Evolutionary conservation across 1,139 yeast genomes (phyloP).

Genomic region (Debaryomyces singareniensis): DNA sequence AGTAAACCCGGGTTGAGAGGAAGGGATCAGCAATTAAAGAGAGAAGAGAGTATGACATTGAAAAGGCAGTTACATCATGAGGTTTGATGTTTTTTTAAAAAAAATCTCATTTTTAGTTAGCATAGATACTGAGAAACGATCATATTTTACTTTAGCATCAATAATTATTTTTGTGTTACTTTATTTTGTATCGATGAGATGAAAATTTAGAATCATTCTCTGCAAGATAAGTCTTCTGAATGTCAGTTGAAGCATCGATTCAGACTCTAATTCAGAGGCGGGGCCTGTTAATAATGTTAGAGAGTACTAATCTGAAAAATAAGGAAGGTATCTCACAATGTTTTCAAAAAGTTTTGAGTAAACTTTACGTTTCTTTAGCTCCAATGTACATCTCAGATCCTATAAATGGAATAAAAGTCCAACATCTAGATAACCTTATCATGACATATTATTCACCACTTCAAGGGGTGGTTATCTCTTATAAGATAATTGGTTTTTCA

Average conservation of each 20-base stretch:
- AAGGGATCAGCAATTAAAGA: constrained; percentile 41
- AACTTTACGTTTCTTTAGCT: constrained; percentile 78
- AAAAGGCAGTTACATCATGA: constrained; percentile 25
- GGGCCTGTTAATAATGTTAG: constrained; percentile 9
- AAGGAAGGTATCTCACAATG: constrained; percentile 50
- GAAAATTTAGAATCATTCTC: no score
- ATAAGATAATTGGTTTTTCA: constrained; percentile 49
- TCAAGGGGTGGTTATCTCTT: constrained; percentile 79
- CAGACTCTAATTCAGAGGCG: constrained; percentile 8
- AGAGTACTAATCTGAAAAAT: constrained; percentile 28
- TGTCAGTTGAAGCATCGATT: no score
- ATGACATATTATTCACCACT: constrained; percentile 75
- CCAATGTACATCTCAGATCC: constrained; percentile 70
- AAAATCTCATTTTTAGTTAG: no score
- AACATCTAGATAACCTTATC: constrained; percentile 83
- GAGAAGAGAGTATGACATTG: constrained; percentile 50
- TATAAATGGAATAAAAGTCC: constrained; percentile 69
- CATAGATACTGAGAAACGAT: no score
- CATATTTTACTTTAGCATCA: no score
- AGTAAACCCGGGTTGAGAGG: constrained; percentile 22
- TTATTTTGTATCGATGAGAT: no score
- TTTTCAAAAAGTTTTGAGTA: constrained; percentile 57
- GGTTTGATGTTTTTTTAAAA: no score
- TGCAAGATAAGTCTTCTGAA: no score
- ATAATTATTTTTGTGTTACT: no score